phyloP scores from a whole-genome alignment of 345 rosid species.

The sweet orange (Citrus sinensis) region DVS_A1.0 CM039168.1:19649001-19649500 shows the following conservation, averaged over 20 bases:
- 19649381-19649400: too few species aligned
- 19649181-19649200: constrained; percentile 28
- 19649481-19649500: constrained; percentile 12
- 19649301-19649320: too few species aligned
- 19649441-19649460: too few species aligned
- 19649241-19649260: constrained; percentile 29
- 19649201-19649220: constrained; percentile 37
- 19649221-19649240: constrained; percentile 36
- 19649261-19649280: constrained; percentile 47
- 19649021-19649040: neutral
- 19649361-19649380: too few species aligned
- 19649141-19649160: constrained; percentile 43
- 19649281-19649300: neutral
- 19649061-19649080: constrained; percentile 57
- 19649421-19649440: too few species aligned
- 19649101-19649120: constrained; percentile 35
- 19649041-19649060: constrained; percentile 22
- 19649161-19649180: constrained; percentile 36
- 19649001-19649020: neutral
- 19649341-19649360: too few species aligned
- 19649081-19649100: constrained; percentile 32
- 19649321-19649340: too few species aligned
- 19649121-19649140: constrained; percentile 36
- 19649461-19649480: constrained; percentile 10
- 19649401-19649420: too few species aligned